Evolutionary conservation across 768 basidiomycete species (phyloP), one percentile per base, ranked within the genome.

Genomic region (Termitomyces sp.): DNA sequence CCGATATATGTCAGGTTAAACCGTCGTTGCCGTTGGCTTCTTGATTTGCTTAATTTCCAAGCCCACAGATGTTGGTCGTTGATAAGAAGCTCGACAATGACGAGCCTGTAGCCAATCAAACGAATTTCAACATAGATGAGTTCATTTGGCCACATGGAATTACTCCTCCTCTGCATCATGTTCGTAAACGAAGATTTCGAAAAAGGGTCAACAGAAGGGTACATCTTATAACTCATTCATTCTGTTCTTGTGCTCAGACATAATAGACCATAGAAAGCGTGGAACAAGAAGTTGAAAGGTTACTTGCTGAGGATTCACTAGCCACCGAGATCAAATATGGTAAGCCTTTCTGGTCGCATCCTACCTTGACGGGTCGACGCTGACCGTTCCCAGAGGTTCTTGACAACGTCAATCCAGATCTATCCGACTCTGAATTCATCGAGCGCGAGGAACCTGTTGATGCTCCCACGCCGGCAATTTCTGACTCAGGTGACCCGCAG

Each of bases 61-160:
- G 23, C 27, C 50, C 56, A 42, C 56, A 97, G 93, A 98, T 98
- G 94, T 81, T 99, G 43, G 85, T 97, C 2, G 85, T 97, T 23
- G 91, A 88, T 58, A 79, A 91, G 60, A 83, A 82, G 46, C 74
- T 90, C 55, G 79, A 85, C 30, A 84, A 76, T 43, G 89, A 95
- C 59, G 88, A 90, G 35, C 76, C 81, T 1, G 59, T 84, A 41
- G 74, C 75, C 14, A 79, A 76, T 34, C 83, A 82, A 43, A 86
- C 83, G 67, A 82, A 79, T 52, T 90, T 96, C 73, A 94, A 86
- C 63, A 82, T 97, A 47, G 93, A 97, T 62, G 95, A 98, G 61
- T 98, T 95, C 70, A 93, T 98, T 54, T 99, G 91, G 88, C 94
- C 91, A 0, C 95, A 98, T 65, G 97, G 97, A 3, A 77, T 98